Base-by-base conservation (phyloP, 306 rosid genomes). In the Gynostemma pentaphyllum region DNA sequence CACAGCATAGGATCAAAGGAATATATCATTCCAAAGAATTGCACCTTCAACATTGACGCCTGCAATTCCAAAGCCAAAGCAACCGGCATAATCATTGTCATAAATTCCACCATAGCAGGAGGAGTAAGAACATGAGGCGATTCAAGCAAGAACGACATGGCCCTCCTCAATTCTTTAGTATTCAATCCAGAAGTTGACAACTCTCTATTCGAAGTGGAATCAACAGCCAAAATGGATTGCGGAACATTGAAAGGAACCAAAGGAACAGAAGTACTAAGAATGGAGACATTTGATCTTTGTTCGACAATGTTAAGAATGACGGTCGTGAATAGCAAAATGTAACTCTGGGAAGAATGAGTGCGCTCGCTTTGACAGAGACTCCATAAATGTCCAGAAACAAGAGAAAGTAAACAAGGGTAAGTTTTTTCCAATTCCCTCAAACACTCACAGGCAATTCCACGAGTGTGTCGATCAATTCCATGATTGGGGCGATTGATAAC, bases 31-130 rank as follows among this genome's bases (percentile, higher is more conserved):
- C 98, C 95, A 49, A 82, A 88, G 68, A 92, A 86, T 75, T 92
- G 98, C 74, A 92, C 96, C 83, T 78, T 92, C 68, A 92, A 77
- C 98, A 88, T 80, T 4, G 96, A 92, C 3, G 94, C 79, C 66
- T 84, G 98, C 72, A 92, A 76, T 67, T 92, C 96, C 85, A 88
- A 73, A 9, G 95, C 94, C 30, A 64, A 68, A 1, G 87, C 95
- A 26, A 92, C 69, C 2, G 94, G 92, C 69, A 81, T 70, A 48
- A 92, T 71, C 88, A 86, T 65, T 0, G 77, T 67, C 80, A 92
- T 40, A 70, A 92, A 92, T 67, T 88, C 95, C 82, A 86, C 80
- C 94, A 86, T 88, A 6, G 86, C 98, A 48, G 83, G 83, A 6
- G 98, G 88, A 9, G 90, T 92, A 76, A 92, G 40, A 54, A 92